Conservation (phyloP, 345 rosid species). For the Arabis hirsuta region DNA sequence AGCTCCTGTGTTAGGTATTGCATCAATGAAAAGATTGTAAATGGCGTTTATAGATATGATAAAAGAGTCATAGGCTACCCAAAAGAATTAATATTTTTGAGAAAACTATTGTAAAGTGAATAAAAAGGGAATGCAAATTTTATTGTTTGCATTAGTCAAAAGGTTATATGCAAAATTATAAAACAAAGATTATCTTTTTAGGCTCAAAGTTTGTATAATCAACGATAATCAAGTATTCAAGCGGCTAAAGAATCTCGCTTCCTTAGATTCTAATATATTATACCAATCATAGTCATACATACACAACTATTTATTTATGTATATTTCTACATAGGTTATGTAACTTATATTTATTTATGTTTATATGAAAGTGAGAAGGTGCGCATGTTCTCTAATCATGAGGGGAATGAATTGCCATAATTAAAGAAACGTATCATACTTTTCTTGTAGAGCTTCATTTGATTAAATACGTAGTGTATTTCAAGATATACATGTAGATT, state of each 20-base stretch:
- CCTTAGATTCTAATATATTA: slow-evolving; percentile 30
- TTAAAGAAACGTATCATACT: slow-evolving; percentile 11
- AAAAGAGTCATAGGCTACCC: slow-evolving; percentile 28
- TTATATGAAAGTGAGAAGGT: slow-evolving; percentile 32
- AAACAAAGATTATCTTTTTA: slow-evolving; percentile 27
- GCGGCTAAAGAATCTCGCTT: slow-evolving; percentile 44
- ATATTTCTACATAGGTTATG: no score
- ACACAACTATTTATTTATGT: not conserved
- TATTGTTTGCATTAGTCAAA: slow-evolving; percentile 53
- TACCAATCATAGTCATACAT: slow-evolving; percentile 21
- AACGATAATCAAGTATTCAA: slow-evolving; percentile 33
- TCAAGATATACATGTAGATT: not conserved
- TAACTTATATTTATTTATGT: no score
- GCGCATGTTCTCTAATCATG: slow-evolving; percentile 41
- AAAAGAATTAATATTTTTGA: slow-evolving; percentile 21
- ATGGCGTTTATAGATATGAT: slow-evolving; percentile 47
- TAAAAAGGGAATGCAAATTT: slow-evolving; percentile 42
- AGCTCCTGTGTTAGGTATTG: slow-evolving; percentile 48
- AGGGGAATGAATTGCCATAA: slow-evolving; percentile 28
- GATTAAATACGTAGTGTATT: slow-evolving; percentile 14
- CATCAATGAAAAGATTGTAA: slow-evolving; percentile 44
- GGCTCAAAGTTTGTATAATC: slow-evolving; percentile 30
- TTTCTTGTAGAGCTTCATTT: slow-evolving; percentile 29
- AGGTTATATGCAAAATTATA: slow-evolving; percentile 37
- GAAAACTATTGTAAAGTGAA: slow-evolving; percentile 41